phyloP scores from a whole-genome alignment of 140 eudicot genomes.

The Flaveria floridana region DNA sequence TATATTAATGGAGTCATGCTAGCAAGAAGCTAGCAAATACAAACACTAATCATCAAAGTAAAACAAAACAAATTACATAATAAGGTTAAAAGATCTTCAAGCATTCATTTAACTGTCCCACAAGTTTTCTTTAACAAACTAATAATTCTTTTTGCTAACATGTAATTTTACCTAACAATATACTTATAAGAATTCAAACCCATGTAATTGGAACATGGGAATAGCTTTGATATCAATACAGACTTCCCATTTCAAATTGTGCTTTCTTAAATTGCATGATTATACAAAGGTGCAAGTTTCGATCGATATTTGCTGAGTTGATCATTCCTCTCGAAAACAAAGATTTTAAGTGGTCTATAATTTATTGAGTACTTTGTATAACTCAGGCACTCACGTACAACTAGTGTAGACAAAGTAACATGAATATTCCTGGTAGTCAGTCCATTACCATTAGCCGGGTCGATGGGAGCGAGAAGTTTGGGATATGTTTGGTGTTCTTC shows the following conservation, averaged over 20 bases:
- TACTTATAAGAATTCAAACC: too few relatives aligned
- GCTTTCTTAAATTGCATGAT: conserved; percentile 6
- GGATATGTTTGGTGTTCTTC: neutral
- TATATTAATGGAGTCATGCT: too few relatives aligned
- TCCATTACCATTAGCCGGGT: neutral
- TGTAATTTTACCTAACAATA: too few relatives aligned
- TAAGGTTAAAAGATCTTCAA: too few relatives aligned
- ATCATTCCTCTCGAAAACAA: neutral
- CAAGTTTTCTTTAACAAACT: too few relatives aligned
- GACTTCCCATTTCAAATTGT: neutral
- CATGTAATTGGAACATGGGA: neutral
- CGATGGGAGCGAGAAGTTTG: neutral
- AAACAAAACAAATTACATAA: too few relatives aligned
- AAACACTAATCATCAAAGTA: too few relatives aligned
- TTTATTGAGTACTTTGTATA: too few relatives aligned
- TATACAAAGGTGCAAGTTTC: conserved; percentile 19
- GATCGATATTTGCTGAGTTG: conserved; percentile 3
- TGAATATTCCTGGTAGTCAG: neutral
- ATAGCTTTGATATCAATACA: neutral
- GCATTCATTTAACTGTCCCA: too few relatives aligned
- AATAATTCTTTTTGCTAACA: too few relatives aligned
- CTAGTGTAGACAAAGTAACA: conserved; percentile 6
- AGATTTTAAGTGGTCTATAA: neutral
- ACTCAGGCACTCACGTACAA: neutral
- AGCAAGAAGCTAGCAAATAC: too few relatives aligned